phyloP scores from a whole-genome alignment of 129 eudicot genomes.

The Flaveria trinervia region DNA sequence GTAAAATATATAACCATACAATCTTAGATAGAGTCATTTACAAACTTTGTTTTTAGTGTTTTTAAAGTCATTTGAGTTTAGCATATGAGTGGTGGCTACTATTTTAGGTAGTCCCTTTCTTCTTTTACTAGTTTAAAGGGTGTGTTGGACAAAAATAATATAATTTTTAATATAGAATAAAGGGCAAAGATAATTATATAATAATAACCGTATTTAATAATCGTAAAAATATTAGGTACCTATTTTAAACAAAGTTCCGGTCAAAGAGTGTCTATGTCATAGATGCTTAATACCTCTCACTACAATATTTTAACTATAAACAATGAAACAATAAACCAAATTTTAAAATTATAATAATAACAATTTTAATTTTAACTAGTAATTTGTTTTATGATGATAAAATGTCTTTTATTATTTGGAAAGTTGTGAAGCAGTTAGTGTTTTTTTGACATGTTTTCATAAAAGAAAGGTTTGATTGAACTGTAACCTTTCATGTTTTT shows the following conservation, averaged over 20 bases:
- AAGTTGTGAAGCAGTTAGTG: no score
- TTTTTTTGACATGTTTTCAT: no score
- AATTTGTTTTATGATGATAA: no score
- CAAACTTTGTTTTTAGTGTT: no score
- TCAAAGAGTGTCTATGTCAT: constrained; percentile 1
- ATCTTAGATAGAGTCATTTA: no score
- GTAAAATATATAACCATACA: no score
- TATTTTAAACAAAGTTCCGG: background rate
- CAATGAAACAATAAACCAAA: background rate
- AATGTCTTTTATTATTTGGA: no score
- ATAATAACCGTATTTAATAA: background rate
- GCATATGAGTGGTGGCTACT: background rate
- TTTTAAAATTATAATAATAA: background rate
- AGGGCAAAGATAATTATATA: background rate
- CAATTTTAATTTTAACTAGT: no score
- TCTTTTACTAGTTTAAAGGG: background rate
- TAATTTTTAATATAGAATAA: background rate
- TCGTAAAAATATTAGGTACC: background rate
- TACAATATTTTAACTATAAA: background rate
- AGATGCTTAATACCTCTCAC: background rate
- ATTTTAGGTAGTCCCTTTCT: background rate
- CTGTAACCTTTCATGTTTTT: no score
- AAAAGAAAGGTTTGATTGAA: no score
- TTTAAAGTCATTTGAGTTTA: background rate
- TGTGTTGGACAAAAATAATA: background rate